These are phyloP conservation scores for Cyclotella sp. DNA, from an alignment of 108 stramenopile species.

Conservation along the genomic window DNA sequence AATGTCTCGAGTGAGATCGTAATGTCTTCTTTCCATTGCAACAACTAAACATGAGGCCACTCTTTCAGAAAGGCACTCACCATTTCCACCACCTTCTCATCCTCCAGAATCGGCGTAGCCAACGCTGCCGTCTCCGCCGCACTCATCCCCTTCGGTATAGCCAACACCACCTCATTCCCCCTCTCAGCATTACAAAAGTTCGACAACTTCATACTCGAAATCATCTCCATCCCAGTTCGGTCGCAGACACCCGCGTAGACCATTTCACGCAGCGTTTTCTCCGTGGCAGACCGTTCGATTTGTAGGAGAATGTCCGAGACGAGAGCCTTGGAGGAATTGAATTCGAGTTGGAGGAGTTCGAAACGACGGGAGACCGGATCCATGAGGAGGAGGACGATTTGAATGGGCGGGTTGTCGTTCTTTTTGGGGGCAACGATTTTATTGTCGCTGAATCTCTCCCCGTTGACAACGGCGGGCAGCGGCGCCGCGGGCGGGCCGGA, in stretches of 20 bases:
- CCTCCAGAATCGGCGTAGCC: slow-evolving; percentile 74
- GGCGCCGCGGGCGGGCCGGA: neutral
- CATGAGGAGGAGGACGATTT: slow-evolving; percentile 81
- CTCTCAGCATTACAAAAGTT: slow-evolving; percentile 48
- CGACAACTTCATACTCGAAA: slow-evolving; percentile 39
- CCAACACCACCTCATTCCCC: slow-evolving; percentile 71
- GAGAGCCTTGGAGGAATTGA: slow-evolving; percentile 72
- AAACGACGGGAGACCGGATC: slow-evolving; percentile 79
- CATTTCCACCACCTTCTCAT: slow-evolving; percentile 76
- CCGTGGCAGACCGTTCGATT: slow-evolving; percentile 71
- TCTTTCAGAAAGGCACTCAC: slow-evolving; percentile 46
- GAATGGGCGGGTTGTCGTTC: slow-evolving; percentile 36
- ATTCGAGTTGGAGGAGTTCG: slow-evolving; percentile 88
- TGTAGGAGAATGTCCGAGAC: slow-evolving; percentile 75
- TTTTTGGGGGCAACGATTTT: neutral
- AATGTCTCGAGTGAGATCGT: neutral
- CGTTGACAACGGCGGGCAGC: neutral
- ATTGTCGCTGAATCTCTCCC: neutral
- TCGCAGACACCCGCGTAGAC: slow-evolving; percentile 61
- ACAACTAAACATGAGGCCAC: neutral
- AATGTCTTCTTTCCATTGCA: neutral
- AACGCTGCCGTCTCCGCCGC: slow-evolving; percentile 58
- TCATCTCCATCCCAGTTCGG: slow-evolving; percentile 51
- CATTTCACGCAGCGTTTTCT: slow-evolving; percentile 57
- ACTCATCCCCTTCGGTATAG: slow-evolving; percentile 63